These are phyloP conservation scores for Suillus clintonianus DNA, from an alignment of 768 basidiomycete genomes.

Conservation along the genomic window DNA sequence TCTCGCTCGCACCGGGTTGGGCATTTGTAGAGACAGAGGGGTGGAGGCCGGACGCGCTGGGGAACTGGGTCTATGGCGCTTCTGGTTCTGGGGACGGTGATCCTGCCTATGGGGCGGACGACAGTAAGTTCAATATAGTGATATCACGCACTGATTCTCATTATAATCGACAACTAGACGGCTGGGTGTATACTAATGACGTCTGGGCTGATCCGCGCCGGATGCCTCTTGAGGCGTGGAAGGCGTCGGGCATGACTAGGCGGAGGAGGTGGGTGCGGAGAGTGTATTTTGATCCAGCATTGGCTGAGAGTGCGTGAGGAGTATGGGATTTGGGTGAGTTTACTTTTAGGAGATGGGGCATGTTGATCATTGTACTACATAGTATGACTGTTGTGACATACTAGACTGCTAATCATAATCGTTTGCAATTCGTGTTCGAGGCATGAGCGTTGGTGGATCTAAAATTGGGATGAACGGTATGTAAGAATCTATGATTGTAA, in stretches of 20 bases:
- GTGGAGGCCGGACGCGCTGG: conserved; percentile 69
- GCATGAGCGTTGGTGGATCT: no score
- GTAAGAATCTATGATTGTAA: no score
- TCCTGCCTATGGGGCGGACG: conserved; percentile 21
- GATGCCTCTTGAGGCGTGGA: conserved; percentile 43
- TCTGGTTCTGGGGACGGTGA: conserved; percentile 3
- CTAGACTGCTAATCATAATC: background rate
- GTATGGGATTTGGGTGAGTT: background rate
- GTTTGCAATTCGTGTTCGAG: background rate
- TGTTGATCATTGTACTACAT: background rate
- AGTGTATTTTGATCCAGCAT: background rate
- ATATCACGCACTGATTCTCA: conserved; percentile 14
- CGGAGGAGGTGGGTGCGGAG: conserved; percentile 57
- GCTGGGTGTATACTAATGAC: conserved; percentile 84
- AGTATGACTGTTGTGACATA: background rate
- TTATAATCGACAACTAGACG: conserved; percentile 43
- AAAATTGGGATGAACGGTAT: no score
- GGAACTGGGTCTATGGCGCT: conserved; percentile 48
- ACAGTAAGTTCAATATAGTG: conserved; percentile 15
- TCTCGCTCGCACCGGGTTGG: conserved; percentile 76
- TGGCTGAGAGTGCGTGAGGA: background rate
- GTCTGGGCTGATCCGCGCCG: conserved; percentile 59
- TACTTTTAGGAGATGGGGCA: background rate
- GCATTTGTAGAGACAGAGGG: conserved; percentile 74
- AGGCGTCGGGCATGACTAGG: conserved; percentile 56